phyloP scores from a whole-genome alignment of 176 grass and related monocot species.

The Cenchrus purpureus region DNA sequence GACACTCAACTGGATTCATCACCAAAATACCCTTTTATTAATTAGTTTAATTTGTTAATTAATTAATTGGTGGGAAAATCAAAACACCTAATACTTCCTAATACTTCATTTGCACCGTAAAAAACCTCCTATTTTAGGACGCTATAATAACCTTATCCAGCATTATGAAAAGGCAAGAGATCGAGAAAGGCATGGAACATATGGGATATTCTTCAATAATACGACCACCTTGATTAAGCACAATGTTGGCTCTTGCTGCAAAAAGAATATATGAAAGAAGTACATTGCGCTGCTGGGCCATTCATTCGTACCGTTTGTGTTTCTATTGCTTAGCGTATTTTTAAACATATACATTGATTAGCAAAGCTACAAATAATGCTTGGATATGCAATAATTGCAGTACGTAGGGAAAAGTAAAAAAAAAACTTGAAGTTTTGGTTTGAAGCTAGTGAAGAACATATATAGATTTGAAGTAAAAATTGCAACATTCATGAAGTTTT shows the following conservation, averaged over 20 bases:
- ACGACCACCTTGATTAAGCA: not conserved
- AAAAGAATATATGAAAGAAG: not conserved
- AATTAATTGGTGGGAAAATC: no score
- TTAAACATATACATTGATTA: not conserved
- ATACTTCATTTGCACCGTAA: no score
- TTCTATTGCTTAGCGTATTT: not conserved
- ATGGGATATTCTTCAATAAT: slow-evolving; percentile 1
- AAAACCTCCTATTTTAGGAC: not conserved
- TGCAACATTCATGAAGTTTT: not conserved
- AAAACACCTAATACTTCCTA: no score
- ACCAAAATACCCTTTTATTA: no score
- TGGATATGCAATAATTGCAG: not conserved
- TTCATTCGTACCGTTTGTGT: not conserved
- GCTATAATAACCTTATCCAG: not conserved
- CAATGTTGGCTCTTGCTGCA: not conserved
- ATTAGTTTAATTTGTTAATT: no score
- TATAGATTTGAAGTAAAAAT: not conserved
- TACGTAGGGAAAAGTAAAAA: no score
- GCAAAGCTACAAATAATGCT: not conserved
- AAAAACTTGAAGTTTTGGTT: not conserved
- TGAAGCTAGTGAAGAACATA: not conserved
- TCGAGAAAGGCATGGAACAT: not conserved
- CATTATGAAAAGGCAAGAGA: not conserved
- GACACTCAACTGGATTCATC: no score
- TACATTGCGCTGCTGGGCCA: not conserved